Evolutionary conservation across 129 eudicot genomes (phyloP), one percentile per base, ranked within the genome.

Genomic region (Silybum marianum): DNA sequence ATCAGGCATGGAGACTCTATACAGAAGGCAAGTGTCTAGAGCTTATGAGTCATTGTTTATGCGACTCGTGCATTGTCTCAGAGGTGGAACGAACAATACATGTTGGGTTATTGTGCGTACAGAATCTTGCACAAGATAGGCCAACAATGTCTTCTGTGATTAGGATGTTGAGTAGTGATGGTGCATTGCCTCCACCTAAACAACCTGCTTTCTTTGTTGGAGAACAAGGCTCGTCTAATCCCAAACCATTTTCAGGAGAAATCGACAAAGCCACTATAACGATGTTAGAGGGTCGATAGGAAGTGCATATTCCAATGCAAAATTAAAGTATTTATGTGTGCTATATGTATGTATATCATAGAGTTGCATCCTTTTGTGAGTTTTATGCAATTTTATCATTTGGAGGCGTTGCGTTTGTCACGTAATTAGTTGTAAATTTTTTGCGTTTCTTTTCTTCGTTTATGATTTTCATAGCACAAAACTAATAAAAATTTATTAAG

Each of bases 71-170:
- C 32, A 18, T 19, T 1, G 76, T 68, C 11, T 40, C 22, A 25
- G 85, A 80, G 44, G 80, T 67, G 14, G 16, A 66, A 4, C 67
- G 63, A 22, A 22, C 78, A 25, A 83, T 70, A 69, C 82, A 80
- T 25, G 63, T 81, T 0, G 88, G 88, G 21, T 42, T 85, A 11
- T 76, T 82, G 73, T 85, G 88, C 13, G 81, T 85, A 68, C 85
- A 81, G 21, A 75, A 81, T 28, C 67, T 54, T 46, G 36, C 85
- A 21, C 70, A 60, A 9, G 82, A 85, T 48, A 72, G 88, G 36
- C 88, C 88, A 42, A 85, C 79, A 24, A 85, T 80, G 82, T 80
- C 82, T 3, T 36, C 85, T 1, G 85, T 85, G 22, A 71, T 85
- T 16, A 36, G 22, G 25, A 76, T 85, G 88, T 62, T 85, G 5